Base-by-base conservation (phyloP, 2,329 filamentous ascomycete species). In the Cordyceps tenuipes region DNA sequence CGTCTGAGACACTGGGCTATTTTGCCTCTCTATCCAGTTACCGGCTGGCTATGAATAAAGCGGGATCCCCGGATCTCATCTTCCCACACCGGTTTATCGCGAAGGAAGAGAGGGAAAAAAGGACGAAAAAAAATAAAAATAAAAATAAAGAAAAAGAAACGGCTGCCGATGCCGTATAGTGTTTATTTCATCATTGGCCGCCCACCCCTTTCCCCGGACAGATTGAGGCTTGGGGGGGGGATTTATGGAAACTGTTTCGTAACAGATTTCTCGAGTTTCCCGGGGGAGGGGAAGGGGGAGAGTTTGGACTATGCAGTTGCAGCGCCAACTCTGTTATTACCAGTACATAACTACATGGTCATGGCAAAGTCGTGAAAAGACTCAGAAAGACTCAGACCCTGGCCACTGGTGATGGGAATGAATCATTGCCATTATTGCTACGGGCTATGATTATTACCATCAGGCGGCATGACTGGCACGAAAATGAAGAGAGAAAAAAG, bases 191-290 rank as follows among this genome's bases (percentile, higher is more conserved):
- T 46, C 13, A 59, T 59, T 59, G 48, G 56, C 26, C 34, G 36
- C 15, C 13, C 29, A 8, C 29, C 34, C 15, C 17, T 46, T 41
- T 41, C 52, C 39, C 41, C 41, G n/a, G 53, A 46, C 3, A 17
- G 23, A 44, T 46, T 19, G 12, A 13, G 19, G 26, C n/a, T 23
- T 13, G 23, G 23, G 23, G 23, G 23, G 23, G 23, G 23, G 23
- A 23, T 21, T 57, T 59, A 52, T 59, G 56, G 56, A 59, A 59
- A 59, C 56, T 59, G 36, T 59, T 59, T 52, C 48, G 56, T 59
- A 59, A 59, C 56, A 26, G 6, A 36, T 50, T n/a, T 31, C 21
- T 12, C 8, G 43, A 43, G 47, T 41, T 21, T 21, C n/a, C 34
- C 7, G 29, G 34, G 49, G 51, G 13, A 36, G 36, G n/a, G 23